Conservation (phyloP, 805 yeast genomes). For the Ogataea nakhonphanomensis region DNA sequence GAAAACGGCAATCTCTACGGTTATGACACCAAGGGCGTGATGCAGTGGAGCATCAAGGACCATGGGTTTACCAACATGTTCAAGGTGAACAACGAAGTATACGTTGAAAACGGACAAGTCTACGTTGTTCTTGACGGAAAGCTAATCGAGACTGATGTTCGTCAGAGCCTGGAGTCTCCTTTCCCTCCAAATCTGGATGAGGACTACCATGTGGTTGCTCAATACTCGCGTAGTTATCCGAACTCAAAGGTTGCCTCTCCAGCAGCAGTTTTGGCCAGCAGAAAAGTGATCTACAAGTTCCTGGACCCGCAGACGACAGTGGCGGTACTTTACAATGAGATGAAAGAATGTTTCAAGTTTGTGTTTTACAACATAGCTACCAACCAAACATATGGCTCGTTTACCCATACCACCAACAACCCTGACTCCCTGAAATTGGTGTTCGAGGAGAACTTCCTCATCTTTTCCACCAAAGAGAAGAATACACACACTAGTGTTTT, state of each 20-base stretch:
- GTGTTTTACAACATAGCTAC: constrained; percentile 64
- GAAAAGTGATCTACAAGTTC: constrained; percentile 79
- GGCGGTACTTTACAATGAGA: constrained; percentile 37
- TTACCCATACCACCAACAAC: constrained; percentile 31
- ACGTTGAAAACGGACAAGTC: background rate
- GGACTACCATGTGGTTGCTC: background rate
- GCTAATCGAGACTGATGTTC: constrained; percentile 8
- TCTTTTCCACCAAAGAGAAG: constrained; percentile 58
- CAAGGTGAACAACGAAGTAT: constrained; percentile 7
- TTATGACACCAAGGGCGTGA: constrained; percentile 31
- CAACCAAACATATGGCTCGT: constrained; percentile 52
- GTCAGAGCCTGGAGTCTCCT: constrained; percentile 1
- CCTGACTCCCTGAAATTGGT: constrained; percentile 44
- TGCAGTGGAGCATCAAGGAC: constrained; percentile 37
- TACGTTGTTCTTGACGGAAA: background rate
- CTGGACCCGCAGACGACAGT: constrained; percentile 67
- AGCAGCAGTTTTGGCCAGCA: constrained; percentile 66
- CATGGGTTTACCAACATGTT: constrained; percentile 6
- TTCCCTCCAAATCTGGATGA: constrained; percentile 4
- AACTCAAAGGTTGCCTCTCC: constrained; percentile 48
- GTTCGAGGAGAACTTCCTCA: constrained; percentile 81
- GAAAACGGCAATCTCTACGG: constrained; percentile 41
- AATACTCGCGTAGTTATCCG: constrained; percentile 33
- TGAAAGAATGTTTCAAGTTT: constrained; percentile 37
- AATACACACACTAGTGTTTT: constrained; percentile 51